Evolutionary conservation across 768 basidiomycete species (phyloP).

Genomic region (Agaricus subrufescens): DNA sequence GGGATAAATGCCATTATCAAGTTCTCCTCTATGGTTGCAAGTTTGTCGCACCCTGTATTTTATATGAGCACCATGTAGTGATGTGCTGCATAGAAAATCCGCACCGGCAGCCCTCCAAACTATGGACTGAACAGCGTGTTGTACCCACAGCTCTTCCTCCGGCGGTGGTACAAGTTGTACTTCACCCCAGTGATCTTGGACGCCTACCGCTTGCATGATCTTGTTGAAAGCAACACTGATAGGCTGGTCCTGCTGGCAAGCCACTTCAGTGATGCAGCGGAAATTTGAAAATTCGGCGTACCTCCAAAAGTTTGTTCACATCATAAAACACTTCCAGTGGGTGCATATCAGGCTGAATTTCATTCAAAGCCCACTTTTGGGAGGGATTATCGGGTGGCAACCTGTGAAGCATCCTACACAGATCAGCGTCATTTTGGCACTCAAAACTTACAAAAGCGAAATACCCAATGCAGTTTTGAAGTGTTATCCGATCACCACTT

Average conservation of each 20-base stretch:
- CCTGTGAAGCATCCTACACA: constrained; percentile 62
- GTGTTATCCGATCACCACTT: constrained; percentile 61
- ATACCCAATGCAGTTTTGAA: constrained; percentile 79
- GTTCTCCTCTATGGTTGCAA: constrained; percentile 65
- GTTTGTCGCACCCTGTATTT: constrained; percentile 54
- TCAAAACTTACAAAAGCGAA: neutral
- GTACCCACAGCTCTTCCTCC: constrained; percentile 64
- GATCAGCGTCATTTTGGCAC: neutral
- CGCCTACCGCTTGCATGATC: constrained; percentile 57
- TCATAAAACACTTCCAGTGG: constrained; percentile 76
- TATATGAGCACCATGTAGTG: constrained; percentile 8
- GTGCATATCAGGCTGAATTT: constrained; percentile 71
- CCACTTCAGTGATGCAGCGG: neutral
- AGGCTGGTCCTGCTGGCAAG: constrained; percentile 55
- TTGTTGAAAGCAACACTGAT: constrained; percentile 64
- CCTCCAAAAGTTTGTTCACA: constrained; percentile 68
- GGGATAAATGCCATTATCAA: constrained; percentile 65
- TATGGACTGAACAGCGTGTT: constrained; percentile 69
- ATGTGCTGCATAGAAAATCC: constrained; percentile 8
- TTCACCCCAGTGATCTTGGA: constrained; percentile 73
- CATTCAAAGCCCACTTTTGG: constrained; percentile 53
- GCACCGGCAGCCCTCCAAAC: constrained; percentile 70
- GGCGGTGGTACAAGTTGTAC: constrained; percentile 41
- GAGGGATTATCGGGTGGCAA: constrained; percentile 49
- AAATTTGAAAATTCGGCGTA: constrained; percentile 16